Evolutionary conservation across 2,329 filamentous ascomycete species (phyloP), one percentile per base, ranked within the genome.

Genomic region (Sordariomycetes sp.): DNA sequence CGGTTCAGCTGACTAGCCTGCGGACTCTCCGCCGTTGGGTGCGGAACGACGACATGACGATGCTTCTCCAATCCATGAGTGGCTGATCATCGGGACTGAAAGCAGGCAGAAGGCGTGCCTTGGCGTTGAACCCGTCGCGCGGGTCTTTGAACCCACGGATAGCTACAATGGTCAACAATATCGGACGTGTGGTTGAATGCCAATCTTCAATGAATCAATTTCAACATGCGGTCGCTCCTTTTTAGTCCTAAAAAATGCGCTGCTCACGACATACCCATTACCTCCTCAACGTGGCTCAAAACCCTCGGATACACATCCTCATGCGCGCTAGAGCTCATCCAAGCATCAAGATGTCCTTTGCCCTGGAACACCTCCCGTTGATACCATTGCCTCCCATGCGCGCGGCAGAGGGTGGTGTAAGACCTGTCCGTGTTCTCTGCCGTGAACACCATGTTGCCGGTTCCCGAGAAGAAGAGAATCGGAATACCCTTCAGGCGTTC

Each of bases 401-500:
- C 41, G 10, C 44, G 41, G 30, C 40, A 43, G 8, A 50, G 38
- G 0, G 39, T 41, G 2, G 43, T 47, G 33, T 42, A 49, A 3
- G 42, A 47, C 3, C 15, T 41, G 24, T 50, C 48, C 7, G 47
- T 49, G 28, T 44, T 47, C 14, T 48, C 44, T 0, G 47, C 36
- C 0, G 39, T 38, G 25, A 37, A 49, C 2, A 50, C 45, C 14
- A 43, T 43, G 34, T 48, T 43, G 6, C 38, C 43, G 0, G 40
- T 35, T 4, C 45, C 46, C 1, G 40, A 38, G 15, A 48, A 25
- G 32, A 47, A 40, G 20, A 36, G 34, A 38, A 80, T 61, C 0
- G 74, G 74, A 3, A 80, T 55, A 2, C 64, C 68, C 15, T 54
- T 51, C 3, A 79, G 61, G 6, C 66, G 56, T 5, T 46, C 42